These are phyloP conservation scores for Aegilops umbellulata DNA, from an alignment of 176 grass and related monocot genomes.

Conservation along the genomic window DNA sequence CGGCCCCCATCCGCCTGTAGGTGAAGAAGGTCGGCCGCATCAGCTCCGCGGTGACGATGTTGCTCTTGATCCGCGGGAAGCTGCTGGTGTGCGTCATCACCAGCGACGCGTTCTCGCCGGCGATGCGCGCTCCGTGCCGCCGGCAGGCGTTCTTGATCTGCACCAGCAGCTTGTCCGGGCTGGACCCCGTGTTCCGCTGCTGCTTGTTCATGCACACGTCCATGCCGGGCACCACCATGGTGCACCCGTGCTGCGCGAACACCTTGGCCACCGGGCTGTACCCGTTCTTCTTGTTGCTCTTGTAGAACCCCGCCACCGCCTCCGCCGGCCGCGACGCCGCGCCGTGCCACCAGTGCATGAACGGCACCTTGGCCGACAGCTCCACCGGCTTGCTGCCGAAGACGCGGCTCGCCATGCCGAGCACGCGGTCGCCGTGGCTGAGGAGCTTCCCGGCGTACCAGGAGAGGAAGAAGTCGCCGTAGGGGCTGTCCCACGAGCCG, in stretches of 20 bases:
- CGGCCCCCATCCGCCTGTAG: conserved; percentile 65
- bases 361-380: conserved; percentile 73
- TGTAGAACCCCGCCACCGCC: conserved; percentile 72
- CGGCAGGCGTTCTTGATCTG: conserved; percentile 66
- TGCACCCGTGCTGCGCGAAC: conserved; percentile 55
- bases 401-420: conserved; percentile 42
- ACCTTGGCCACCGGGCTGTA: conserved; percentile 64
- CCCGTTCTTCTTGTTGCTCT: conserved; percentile 51
- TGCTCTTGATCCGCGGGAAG: conserved; percentile 49
- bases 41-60: conserved; percentile 42
- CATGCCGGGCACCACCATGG: conserved; percentile 73
- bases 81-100: conserved; percentile 41
- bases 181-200: conserved; percentile 37
- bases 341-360: conserved; percentile 73
- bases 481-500: conserved; percentile 67
- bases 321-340: conserved; percentile 62
- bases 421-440: conserved; percentile 64
- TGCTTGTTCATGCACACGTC: conserved; percentile 63
- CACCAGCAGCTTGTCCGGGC: conserved; percentile 52
- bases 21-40: conserved; percentile 43
- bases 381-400: conserved; percentile 50
- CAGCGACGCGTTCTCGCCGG: conserved; percentile 74
- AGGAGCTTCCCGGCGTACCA: conserved; percentile 82
- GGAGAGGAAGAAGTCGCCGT: conserved; percentile 90
- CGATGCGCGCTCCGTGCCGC: conserved; percentile 46